Evolutionary conservation across 495 filamentous ascomycete species (phyloP), one percentile per base, ranked within the genome.

Genomic region (Penicillium waksmanii): DNA sequence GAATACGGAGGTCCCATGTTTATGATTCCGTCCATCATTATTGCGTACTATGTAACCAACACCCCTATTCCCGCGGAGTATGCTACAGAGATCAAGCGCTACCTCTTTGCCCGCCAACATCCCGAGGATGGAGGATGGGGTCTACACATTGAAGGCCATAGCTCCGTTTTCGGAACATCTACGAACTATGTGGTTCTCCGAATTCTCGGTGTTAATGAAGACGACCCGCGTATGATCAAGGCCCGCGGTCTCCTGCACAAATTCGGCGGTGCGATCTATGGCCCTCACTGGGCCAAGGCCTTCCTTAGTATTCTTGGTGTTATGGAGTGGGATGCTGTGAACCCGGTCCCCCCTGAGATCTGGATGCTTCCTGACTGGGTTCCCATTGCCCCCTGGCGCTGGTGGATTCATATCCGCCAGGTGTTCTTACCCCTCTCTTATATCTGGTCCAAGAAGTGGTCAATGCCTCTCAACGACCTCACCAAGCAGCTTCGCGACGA

Each of bases 381-480:
- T 13, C 96, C 95, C 1, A 84, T 98, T 63, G 88, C 91, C 10
- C 95, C 96, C 0, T 98, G 96, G 95, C 82, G 92, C 48, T 98
- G 95, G 95, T 98, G 95, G 95, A 92, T 96, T 61, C 95, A 98
- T 61, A 96, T 96, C 73, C 91, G 95, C 15, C 85, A 89, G 70
- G 94, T 98, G 33, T 97, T 93, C 71, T 73, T 97, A 36, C 89
- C 94, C 10, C 96, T 98, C 91, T 87, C 89, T 12, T 98, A 88
- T 65, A 79, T 97, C 40, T 97, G 88, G 78, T 94, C 91, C 7
- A 88, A 87, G 75, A 82, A 82, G 44, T 96, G 87, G 81, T 81
- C 82, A 11, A 85, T 85, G 57, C 89, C 90, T 17, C 77, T 87
- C 53, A 90, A 88, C 49, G 84, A 90, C 10, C 62, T 94, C 2